Conservation (phyloP, 2,329 filamentous ascomycete species). For the Trichoderma pleuroti region DNA sequence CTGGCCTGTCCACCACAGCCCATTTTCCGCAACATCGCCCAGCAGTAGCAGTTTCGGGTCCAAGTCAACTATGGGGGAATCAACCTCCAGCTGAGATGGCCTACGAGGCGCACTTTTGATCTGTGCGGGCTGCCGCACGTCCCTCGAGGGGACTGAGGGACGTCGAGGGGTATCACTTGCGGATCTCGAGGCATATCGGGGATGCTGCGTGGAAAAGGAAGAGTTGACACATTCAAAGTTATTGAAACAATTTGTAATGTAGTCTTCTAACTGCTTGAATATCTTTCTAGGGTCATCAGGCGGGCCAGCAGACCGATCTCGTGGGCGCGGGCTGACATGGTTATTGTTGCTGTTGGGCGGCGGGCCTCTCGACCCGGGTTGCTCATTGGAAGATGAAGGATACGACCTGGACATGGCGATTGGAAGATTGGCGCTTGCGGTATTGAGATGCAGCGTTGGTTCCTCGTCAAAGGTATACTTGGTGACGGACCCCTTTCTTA, state of each 20-base stretch:
- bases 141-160: conserved; percentile 26
- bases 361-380: conserved; percentile 27
- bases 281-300: conserved; percentile 51
- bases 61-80: conserved; percentile 45
- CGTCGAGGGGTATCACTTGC: conserved; percentile 28
- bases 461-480: conserved; percentile 38
- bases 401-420: conserved; percentile 35
- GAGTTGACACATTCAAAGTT: conserved; percentile 67
- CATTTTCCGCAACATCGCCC: conserved; percentile 76
- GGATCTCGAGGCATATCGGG: conserved; percentile 33
- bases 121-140: conserved; percentile 26
- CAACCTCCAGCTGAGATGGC: conserved; percentile 23
- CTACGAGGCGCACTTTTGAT: conserved; percentile 27
- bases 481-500: conserved; percentile 11
- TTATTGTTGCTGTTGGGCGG: conserved; percentile 22
- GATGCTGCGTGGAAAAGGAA: conserved; percentile 59
- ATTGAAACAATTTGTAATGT: conserved; percentile 63
- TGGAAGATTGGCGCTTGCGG: conserved; percentile 25
- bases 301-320: conserved; percentile 21
- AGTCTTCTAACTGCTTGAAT: conserved; percentile 75
- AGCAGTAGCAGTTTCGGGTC: conserved; percentile 73
- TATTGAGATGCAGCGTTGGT: conserved; percentile 35
- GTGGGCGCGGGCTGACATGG: conserved; percentile 20
- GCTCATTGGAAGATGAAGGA: conserved; percentile 46
- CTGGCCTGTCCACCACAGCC: conserved; percentile 73